A percentile compares a stretch with the other conserved stretches of the same genome.
Conservation (phyloP, 208 protist species). For the Acanthamoeba lenticulata region DNA sequence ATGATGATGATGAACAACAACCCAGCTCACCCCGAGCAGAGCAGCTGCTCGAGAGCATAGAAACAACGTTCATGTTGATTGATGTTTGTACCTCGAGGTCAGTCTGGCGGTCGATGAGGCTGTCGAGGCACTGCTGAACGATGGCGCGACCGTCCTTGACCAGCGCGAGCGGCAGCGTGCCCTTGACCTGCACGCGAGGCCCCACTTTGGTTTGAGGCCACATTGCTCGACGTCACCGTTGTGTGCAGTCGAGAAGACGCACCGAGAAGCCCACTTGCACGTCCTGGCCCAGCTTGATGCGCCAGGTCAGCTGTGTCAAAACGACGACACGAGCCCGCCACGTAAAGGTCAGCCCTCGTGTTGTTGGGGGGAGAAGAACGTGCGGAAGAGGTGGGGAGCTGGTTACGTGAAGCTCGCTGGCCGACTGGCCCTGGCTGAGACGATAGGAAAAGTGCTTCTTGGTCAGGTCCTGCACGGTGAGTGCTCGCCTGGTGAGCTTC, state of each 20-base stretch:
- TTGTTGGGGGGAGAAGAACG: not conserved
- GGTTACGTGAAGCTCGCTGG: constrained; percentile 32
- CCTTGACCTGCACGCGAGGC: not conserved
- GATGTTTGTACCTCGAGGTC: not conserved
- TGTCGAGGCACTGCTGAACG: constrained; percentile 52
- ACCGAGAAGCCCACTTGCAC: constrained; percentile 43
- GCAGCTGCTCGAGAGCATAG: not conserved
- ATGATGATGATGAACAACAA: no score
- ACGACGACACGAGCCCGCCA: not conserved
- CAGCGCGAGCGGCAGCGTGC: constrained; percentile 29
- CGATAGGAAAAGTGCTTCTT: constrained; percentile 65
- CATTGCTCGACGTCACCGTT: not conserved
- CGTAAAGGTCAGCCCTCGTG: not conserved
- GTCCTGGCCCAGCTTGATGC: constrained; percentile 50
- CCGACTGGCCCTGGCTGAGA: constrained; percentile 22
- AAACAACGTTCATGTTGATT: not conserved
- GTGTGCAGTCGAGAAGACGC: not conserved
- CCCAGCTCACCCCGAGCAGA: not conserved
- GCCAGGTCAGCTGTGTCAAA: constrained; percentile 42
- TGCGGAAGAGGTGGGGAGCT: not conserved
- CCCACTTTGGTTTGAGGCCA: not conserved
- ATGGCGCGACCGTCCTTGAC: constrained; percentile 25
- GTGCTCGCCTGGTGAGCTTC: constrained; percentile 5
- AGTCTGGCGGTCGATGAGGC: constrained; percentile 5
- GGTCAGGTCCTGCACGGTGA: constrained; percentile 49